Base-by-base conservation (phyloP, 495 filamentous ascomycete species). In the Hypoxylon lienhwacheense region DNA sequence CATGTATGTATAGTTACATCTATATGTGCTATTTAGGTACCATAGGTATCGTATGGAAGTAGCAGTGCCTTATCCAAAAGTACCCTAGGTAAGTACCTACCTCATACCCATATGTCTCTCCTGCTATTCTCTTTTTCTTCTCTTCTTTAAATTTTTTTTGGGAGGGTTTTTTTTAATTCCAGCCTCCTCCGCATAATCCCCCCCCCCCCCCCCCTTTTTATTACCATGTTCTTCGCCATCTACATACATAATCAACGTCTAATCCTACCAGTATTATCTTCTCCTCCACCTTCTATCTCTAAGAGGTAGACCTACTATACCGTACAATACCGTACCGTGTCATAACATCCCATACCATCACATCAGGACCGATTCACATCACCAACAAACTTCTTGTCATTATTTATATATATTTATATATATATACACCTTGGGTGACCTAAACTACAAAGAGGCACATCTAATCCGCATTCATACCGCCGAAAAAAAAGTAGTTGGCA, bases 401-500 rank as follows among this genome's bases (percentile, higher is more conserved):
- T n/a, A 12, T 35, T 19, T 24, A 29, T 40, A 17, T n/a, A n/a
- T n/a, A 25, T 20, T 22, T 16, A 8, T 5, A 26, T 17, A 44
- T 44, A 11, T 8, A 26, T 5, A 26, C 24, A 8, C 11, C 37
- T 31, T 43, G 24, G 29, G 36, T 21, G 17, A 25, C 32, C 33
- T 42, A 43, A 47, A 43, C 35, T 32, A 36, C 8, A 24, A 55
- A 41, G 35, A n/a, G 26, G 52, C 39, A 32, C 28, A 48, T 56
- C 16, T 25, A 47, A 31, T 44, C 58, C 52, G 47, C 50, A 46
- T 49, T 36, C 28, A 34, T 60, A 51, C 56, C 34, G 44, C 32
- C n/a, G n/a, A n/a, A 47, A 33, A 59, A 21, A 44, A 48, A 31
- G 44, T 43, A 60, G 50, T 49, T 50, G 39, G 55, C 53, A 60